Evolutionary conservation across 805 yeast species (phyloP), one percentile per base, ranked within the genome.

Genomic region (Spathaspora girioi): DNA sequence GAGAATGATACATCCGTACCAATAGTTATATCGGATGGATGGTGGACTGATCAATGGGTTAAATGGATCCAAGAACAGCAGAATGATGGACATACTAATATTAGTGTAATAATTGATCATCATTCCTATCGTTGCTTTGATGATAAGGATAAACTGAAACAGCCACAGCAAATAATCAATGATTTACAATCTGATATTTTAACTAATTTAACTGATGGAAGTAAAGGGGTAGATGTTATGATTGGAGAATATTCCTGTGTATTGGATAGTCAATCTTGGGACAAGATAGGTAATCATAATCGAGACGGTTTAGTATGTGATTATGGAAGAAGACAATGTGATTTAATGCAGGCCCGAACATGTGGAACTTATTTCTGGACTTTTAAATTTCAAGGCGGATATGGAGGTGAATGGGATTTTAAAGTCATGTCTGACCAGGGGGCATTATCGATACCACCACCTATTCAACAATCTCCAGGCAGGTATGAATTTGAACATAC

Each of bases 351-450:
- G 5, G 59, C 78, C 38, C 69, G 86, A 35, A 85, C 75, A 9
- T 78, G 82, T 51, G 98, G 98, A 0, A 77, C 81, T 52, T 92
- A 78, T 67, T 93, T 94, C 68, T 93, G 98, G 98, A 88, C 97
- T 1, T 87, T 71, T 66, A 89, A 90, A 68, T 92, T 92, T 63
- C 81, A 86, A 63, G 76, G 83, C 51, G 97, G 97, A 1, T 86
- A 85, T 62, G 97, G 97, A 43, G 98, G 98, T 14, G 97, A 90
- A 69, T 93, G 98, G 98, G 97, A 94, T 47, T 86, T 89, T 68
- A 76, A 78, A 20, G 87, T 90, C 38, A 89, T 88, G 91, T 71
- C 78, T 18, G 83, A 85, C 19, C 69, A 70, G 48, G 90, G 89
- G 0, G 80, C 83, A 8, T 61, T 71, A 15, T 12, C 17, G 3